phyloP scores from a whole-genome alignment of 805 yeast species.

The Vanderwaltozyma polyspora region DNA sequence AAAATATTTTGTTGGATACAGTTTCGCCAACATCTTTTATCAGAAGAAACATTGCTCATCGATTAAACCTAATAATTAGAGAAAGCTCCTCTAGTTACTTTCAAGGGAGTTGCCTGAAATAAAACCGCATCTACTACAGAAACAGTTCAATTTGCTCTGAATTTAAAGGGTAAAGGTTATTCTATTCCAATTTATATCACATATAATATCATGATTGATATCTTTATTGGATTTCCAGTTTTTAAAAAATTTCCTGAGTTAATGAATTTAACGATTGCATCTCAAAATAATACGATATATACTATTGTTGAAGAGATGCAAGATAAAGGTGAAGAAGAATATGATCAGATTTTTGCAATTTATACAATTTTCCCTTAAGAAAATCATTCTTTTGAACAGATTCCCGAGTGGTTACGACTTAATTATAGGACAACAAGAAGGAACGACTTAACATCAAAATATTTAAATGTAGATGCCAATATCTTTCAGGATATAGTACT shows the following conservation, averaged over 20 bases:
- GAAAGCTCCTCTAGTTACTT: neutral
- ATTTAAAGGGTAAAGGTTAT: too few relatives aligned
- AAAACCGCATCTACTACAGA: neutral
- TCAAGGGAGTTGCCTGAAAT: neutral
- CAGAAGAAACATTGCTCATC: too few relatives aligned
- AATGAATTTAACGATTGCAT: neutral
- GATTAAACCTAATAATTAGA: neutral
- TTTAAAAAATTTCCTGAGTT: neutral
- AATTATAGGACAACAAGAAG: neutral
- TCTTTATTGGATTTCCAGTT: neutral
- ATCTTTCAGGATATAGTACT: neutral
- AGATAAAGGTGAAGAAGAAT: neutral
- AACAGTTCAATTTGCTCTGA: too few relatives aligned
- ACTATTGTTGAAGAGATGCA: neutral
- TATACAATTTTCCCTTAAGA: neutral
- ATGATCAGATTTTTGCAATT: neutral
- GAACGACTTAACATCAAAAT: neutral
- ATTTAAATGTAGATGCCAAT: too few relatives aligned
- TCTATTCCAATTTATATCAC: neutral
- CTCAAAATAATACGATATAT: neutral
- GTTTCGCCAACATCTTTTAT: neutral
- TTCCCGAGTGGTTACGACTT: neutral
- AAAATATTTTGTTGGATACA: neutral
- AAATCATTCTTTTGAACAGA: neutral
- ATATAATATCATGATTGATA: neutral